Base-by-base conservation (phyloP, 129 eudicot species). In the Artemisia annua region DNA sequence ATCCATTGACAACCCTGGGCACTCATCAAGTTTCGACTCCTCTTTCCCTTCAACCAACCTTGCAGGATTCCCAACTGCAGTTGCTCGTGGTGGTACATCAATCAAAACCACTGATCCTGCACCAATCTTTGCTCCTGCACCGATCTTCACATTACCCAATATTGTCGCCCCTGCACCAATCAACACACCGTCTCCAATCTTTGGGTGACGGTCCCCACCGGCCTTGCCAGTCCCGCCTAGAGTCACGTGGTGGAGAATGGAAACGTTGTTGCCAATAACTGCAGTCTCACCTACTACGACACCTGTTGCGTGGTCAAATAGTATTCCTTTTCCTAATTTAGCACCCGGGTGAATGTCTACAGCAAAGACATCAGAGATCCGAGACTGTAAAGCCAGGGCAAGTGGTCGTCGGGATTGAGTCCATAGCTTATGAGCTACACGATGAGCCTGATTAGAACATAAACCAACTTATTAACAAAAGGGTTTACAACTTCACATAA, bases 11-110 rank as follows among this genome's bases (percentile, higher is more conserved):
- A 80, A 84, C 59, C 97, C 92, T 0, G 97, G 97, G 24, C 80
- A 77, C 55, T 91, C 92, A 30, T 84, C 96, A 39, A 78, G 85
- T 83, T 75, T 72, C 17, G 81, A 73, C 1, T 87, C 92, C 69
- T 86, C 87, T 55, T 81, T 86, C 48, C 90, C 97, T 67, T 88
- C 97, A 7, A 88, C 84, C 76, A 91, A 50, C 79, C 89, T 84
- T 3, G 97, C 97, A 13, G 97, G 97, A 80, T 88, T 91, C 57
- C 97, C 97, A n/a, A 91, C 97, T 0, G 90, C 96, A 0, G 96
- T 91, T 12, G 96, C 88, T 62, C 88, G 75, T 60, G 96, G 84
- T 3, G 96, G 97, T 66, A 91, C 97, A 16, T 88, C 87, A 15
- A 86, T 91, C 75, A 91, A 51, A 49, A 91, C 97, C 77, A 91